Evolutionary conservation across 306 rosid genomes (phyloP).

Genomic region (Quercus aquifolioides): DNA sequence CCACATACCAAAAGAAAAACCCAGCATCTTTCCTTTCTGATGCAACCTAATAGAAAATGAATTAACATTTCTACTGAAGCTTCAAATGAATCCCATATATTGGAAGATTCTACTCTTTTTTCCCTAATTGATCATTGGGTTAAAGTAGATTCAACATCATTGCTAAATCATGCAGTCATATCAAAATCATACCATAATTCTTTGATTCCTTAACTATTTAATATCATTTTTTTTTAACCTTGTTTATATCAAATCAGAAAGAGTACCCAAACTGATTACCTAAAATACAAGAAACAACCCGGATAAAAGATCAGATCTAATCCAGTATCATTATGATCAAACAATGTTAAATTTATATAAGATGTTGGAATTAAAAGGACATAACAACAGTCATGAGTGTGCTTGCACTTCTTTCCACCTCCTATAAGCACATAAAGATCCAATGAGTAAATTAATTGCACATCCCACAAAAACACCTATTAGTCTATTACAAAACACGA

Average conservation of each 20-base stretch:
- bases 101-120: not conserved
- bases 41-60: not conserved
- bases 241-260: not conserved
- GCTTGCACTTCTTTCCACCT: conserved; percentile 80
- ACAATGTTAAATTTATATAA: not conserved
- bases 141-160: not conserved
- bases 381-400: conserved; percentile 69
- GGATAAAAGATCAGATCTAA: not conserved
- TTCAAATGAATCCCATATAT: not conserved
- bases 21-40: not conserved
- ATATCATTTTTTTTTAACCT: not conserved
- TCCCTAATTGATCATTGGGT: not conserved
- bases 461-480: not conserved
- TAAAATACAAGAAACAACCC: not conserved
- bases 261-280: not conserved
- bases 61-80: not conserved
- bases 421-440: conserved; percentile 43
- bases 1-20: not conserved
- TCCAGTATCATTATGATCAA: not conserved
- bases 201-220: not conserved
- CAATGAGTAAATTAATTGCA: conserved; percentile 8
- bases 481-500: not conserved
- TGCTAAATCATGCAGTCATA: conserved; percentile 2
- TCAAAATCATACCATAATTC: conserved; percentile 4
- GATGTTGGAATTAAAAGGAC: conserved; percentile 17